These are phyloP conservation scores for Dispira simplex DNA, from an alignment of 192 early-diverging fungal species.

Conservation along the genomic window DNA sequence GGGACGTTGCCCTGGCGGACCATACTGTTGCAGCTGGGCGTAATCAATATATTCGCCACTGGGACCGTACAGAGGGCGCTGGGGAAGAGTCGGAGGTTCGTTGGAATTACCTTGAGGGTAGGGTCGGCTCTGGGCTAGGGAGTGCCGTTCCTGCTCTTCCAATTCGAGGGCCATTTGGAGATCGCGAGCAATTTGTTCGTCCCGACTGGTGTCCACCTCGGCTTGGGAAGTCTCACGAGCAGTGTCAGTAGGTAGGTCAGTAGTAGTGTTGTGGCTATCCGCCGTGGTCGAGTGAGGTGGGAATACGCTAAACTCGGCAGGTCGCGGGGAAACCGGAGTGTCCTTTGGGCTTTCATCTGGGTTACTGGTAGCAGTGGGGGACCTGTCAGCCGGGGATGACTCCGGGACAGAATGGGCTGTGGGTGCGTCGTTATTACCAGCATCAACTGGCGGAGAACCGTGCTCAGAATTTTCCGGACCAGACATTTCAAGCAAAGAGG, in stretches of 20 bases:
- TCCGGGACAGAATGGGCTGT: neutral
- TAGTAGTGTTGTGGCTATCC: neutral
- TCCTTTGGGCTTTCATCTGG: no score
- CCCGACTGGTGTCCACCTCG: slow-evolving; percentile 6
- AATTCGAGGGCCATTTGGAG: neutral
- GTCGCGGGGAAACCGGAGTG: neutral
- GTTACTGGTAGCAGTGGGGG: neutral
- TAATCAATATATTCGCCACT: neutral
- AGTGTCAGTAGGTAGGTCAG: no score
- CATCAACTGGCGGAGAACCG: neutral
- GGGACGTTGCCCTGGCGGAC: neutral
- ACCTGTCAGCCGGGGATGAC: neutral
- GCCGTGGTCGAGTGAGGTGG: neutral
- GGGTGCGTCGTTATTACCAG: neutral
- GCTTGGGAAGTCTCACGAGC: neutral
- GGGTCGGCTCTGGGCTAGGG: neutral
- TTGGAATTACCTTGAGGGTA: neutral
- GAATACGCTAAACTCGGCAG: neutral
- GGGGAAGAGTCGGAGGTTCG: neutral
- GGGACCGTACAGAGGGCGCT: neutral
- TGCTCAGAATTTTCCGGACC: neutral
- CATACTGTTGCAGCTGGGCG: neutral
- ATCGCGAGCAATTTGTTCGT: slow-evolving; percentile 12
- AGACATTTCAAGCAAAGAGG: slow-evolving; percentile 16
- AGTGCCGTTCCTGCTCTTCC: slow-evolving; percentile 6